Base-by-base conservation (phyloP, 2,329 filamentous ascomycete species). In the Thielaviopsis euricoi region DNA sequence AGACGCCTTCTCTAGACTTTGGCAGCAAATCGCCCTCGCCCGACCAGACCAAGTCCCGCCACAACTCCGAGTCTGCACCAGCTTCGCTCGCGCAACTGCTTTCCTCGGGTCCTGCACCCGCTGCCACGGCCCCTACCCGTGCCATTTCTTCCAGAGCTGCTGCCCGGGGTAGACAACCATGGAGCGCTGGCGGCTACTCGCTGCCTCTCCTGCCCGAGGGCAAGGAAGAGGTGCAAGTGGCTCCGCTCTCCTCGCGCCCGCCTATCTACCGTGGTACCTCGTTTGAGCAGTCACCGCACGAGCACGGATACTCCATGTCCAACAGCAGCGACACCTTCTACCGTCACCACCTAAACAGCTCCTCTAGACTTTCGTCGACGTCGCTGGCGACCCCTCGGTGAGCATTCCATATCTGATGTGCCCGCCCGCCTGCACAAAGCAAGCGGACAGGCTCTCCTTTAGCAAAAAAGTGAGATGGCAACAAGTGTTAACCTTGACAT, bases 111-210 rank as follows among this genome's bases (percentile, higher is more conserved):
- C 51, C 59, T 48, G 51, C 53, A 9, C 48, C 51, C 19, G 53
- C 37, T 12, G 33, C 49, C 6, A 21, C 56, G 40, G 29, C 56
- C 15, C 57, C 59, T 37, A 19, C 57, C 9, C 58, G 55, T 37
- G 37, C 58, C 51, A 49, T 56, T 23, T 29, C 54, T 25, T 49
- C 51, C 19, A 51, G 56, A 67, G 68, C 60, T 67, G 69, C 48
- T 64, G 66, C 7, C 63, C 64, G 56, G 58, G 66, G 22, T 61
- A 52, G 60, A 57, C 55, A 71, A 65, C 76, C 76, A 56, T 79
- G 76, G 77, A 73, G 76, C 60, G 76, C 72, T 19, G 72, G 71
- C 37, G 75, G 75, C 49, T 78, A 75, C 61, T 73, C 73, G 23
- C 67, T 78, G 22, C 72, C 74, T 4, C 65, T 72, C 50, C 68